Evolutionary conservation across 768 basidiomycete species (phyloP), one percentile per base, ranked within the genome.

Genomic region (Lentinula lateritia): DNA sequence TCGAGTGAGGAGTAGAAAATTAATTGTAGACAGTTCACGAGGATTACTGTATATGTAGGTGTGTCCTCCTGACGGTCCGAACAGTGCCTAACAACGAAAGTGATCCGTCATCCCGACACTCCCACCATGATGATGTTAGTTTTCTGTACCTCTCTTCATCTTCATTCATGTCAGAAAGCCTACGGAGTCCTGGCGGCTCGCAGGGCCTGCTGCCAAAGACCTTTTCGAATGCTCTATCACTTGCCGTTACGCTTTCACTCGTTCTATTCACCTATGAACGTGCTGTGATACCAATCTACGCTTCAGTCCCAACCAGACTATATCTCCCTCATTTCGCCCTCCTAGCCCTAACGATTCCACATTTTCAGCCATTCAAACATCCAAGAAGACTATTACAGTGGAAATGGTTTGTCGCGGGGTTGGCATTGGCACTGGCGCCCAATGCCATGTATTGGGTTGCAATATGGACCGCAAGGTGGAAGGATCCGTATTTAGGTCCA

Each of bases 261-360:
- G 76, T 83, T 58, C 75, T 85, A 16, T 85, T 83, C 64, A 74
- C 81, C 6, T 90, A 92, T 68, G 80, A 83, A 70, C 83, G 83
- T 38, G 78, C 83, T 8, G 68, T 93, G n/a, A 72, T 78, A 59
- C 91, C 91, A 15, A 73, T 92, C 3, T 92, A 91, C 70, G 90
- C 86, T 52, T 75, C 80, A 12, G 76, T 78, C 6, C 83, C 88
- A 0, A 83, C 86, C 1, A 74, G 73, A 0, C 75, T 78, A 58
- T 75, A 84, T 41, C 73, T 92, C 52, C 69, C 76, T 58, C 68
- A 73, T 54, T 74, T 78, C 4, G 75, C 77, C 18, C 56, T 78
- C 23, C 72, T 78, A 20, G 75, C 83, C 0, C 73, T 76, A 61
- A 69, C 67, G 35, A 69, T 83, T 18, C 67, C 73, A 39, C 46